Conservation (phyloP, 768 basidiomycete species). For the Lenzites betulinus region DNA sequence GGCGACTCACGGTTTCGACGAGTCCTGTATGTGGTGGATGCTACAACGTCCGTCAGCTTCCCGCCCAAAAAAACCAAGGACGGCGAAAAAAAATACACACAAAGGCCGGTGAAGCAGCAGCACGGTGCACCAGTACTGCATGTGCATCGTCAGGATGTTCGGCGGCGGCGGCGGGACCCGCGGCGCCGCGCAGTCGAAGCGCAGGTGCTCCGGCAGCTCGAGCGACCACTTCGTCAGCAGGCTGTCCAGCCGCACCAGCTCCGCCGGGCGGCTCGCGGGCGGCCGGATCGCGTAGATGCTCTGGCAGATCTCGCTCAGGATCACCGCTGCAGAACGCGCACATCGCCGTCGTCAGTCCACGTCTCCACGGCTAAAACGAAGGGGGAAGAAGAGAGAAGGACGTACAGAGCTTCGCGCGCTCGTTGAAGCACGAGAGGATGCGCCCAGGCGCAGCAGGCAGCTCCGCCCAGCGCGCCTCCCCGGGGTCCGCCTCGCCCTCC, state of each 20-base stretch:
- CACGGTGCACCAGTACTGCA: conserved; percentile 86
- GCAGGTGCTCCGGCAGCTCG: conserved; percentile 67
- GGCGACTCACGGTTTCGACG: conserved; percentile 22
- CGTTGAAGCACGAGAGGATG: conserved; percentile 75
- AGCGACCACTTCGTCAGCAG: conserved; percentile 75
- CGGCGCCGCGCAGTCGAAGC: conserved; percentile 54
- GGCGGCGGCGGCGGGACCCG: conserved; percentile 53
- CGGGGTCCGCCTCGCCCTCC: conserved; percentile 27
- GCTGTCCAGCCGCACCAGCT: conserved; percentile 59
- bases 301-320: conserved; percentile 69
- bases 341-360: neutral
- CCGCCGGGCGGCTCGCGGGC: conserved; percentile 54
- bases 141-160: conserved; percentile 72
- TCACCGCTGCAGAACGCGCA: conserved; percentile 50
- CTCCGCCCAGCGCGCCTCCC: conserved; percentile 16
- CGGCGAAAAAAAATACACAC: conserved; percentile 44
- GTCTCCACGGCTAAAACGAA: neutral
- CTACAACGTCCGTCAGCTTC: conserved; percentile 19
- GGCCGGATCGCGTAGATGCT: conserved; percentile 69
- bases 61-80: too few relatives aligned
- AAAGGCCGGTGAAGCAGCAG: conserved; percentile 78
- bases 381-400: conserved; percentile 7
- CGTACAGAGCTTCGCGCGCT: conserved; percentile 72
- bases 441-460: conserved; percentile 45
- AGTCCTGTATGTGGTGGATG: conserved; percentile 34